Percentiles rank a stretch among this genome's conserved stretches.
Evolutionary conservation across 2,329 filamentous ascomycete species (phyloP).

Genomic region (Zarea fungicola): DNA sequence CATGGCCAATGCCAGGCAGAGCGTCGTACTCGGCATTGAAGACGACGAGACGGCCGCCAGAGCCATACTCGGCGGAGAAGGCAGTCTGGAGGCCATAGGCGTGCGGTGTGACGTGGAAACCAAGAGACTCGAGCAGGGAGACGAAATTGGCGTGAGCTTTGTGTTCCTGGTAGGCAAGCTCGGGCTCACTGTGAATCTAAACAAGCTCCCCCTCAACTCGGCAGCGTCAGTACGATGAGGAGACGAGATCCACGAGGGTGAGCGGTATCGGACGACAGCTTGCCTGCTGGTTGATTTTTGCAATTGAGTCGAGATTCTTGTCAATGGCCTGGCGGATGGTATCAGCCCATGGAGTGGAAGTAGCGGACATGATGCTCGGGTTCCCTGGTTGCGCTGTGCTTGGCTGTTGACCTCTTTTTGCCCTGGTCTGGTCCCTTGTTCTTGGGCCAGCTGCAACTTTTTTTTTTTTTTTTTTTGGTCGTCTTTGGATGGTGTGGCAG

Average conservation of each 20-base stretch:
- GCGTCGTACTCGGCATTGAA: conserved; percentile 30
- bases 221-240: background rate
- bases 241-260: background rate
- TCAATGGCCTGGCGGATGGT: background rate
- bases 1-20: conserved; percentile 31
- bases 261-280: background rate
- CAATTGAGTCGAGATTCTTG: background rate
- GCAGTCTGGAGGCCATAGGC: conserved; percentile 29
- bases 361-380: background rate
- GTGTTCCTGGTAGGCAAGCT: conserved; percentile 25
- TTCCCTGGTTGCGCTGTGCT: too few species aligned
- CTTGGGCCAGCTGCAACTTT: background rate
- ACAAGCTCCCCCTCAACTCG: too few species aligned
- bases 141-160: conserved; percentile 24
- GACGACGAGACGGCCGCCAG: conserved; percentile 27
- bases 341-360: background rate
- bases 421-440: background rate
- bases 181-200: conserved; percentile 23
- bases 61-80: conserved; percentile 25
- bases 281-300: conserved; percentile 7
- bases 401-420: background rate
- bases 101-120: conserved; percentile 24
- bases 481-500: too few species aligned
- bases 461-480: too few species aligned
- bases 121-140: conserved; percentile 18